Evolutionary conservation across 495 filamentous ascomycete species (phyloP).

Genomic region (Tuber microsphaerosporum): DNA sequence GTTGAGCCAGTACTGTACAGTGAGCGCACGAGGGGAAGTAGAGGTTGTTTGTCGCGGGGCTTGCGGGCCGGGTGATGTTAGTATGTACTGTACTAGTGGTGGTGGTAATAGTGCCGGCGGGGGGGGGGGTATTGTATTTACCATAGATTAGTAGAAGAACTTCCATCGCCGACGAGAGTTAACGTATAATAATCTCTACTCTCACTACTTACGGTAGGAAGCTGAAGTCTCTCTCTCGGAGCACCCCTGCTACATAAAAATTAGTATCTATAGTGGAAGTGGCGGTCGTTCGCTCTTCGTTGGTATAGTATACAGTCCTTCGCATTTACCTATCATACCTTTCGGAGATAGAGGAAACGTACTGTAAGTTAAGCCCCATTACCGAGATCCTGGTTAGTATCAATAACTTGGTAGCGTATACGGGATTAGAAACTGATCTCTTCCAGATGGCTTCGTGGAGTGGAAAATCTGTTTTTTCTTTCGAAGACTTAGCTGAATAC

Average conservation of each 20-base stretch:
- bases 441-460: constrained; percentile 74
- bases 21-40: too few relatives aligned
- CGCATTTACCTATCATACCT: not conserved
- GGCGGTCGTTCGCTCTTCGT: not conserved
- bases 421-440: constrained; percentile 34
- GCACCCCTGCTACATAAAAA: constrained; percentile 69
- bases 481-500: not conserved
- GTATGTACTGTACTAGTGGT: constrained; percentile 53
- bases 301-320: not conserved
- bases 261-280: constrained; percentile 51
- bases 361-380: too few relatives aligned
- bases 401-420: too few relatives aligned
- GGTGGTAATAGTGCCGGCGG: too few relatives aligned
- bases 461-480: constrained; percentile 47
- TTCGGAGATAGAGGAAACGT: not conserved
- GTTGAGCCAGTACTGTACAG: too few relatives aligned
- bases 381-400: too few relatives aligned
- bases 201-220: constrained; percentile 54
- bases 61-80: too few relatives aligned
- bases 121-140: not conserved
- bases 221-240: constrained; percentile 61
- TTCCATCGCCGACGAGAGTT: constrained; percentile 70
- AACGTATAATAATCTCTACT: constrained; percentile 75
- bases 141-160: constrained; percentile 52
- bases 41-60: too few relatives aligned